Conservation (phyloP, 306 rosid species). For the Canavalia gladiata region DNA sequence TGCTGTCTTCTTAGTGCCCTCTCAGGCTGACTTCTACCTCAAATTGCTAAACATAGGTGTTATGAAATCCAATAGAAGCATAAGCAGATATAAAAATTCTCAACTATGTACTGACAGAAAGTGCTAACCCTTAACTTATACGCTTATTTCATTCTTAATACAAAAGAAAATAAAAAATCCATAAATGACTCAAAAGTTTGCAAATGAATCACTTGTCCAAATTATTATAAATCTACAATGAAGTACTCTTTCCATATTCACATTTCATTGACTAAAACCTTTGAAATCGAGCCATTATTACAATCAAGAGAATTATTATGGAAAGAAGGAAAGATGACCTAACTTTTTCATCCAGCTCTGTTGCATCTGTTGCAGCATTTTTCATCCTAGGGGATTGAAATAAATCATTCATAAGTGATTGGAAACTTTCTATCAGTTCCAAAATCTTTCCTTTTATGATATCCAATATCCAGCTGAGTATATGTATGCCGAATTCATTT, state of each 20-base stretch:
- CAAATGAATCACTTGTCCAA: background rate
- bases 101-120: background rate
- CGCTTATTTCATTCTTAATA: no score
- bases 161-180: no score
- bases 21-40: no score
- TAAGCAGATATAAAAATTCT: background rate
- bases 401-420: conserved; percentile 58
- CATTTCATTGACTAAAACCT: conserved; percentile 20
- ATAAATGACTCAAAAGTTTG: no score
- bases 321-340: conserved; percentile 68
- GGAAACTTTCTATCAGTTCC: conserved; percentile 64
- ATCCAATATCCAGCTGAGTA: conserved; percentile 60
- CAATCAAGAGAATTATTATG: conserved; percentile 61
- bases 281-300: conserved; percentile 57
- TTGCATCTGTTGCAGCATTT: conserved; percentile 12
- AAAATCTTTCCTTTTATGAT: conserved; percentile 55
- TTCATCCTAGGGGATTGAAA: conserved; percentile 46
- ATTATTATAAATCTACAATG: background rate
- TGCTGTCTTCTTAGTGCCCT: no score
- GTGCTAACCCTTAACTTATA: no score
- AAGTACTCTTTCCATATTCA: background rate
- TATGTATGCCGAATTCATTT: conserved; percentile 44
- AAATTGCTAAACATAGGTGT: background rate
- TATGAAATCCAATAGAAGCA: background rate
- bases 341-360: conserved; percentile 58